Conservation (phyloP, 116 monocot species). For the Dioscorea cayenensis region DNA sequence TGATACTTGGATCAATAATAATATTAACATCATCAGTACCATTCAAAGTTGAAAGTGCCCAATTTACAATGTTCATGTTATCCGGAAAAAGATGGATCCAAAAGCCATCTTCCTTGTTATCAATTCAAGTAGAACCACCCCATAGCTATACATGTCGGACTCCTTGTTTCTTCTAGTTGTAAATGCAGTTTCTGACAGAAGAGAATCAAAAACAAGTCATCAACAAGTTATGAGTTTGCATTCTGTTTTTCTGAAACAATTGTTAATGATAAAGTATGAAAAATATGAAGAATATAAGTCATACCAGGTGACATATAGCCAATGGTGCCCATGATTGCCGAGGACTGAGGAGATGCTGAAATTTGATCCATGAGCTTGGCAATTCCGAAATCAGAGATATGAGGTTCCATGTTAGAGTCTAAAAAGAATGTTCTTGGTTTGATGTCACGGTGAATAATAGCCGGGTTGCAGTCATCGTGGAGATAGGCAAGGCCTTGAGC, state of each 20-base stretch:
- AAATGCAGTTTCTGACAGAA: constrained; percentile 65
- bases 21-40: constrained; percentile 15
- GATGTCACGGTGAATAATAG: constrained; percentile 81
- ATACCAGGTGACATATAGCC: constrained; percentile 88
- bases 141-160: constrained; percentile 93
- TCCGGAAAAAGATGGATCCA: constrained; percentile 56
- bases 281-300: not conserved
- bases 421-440: constrained; percentile 85
- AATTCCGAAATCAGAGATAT: constrained; percentile 95
- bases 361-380: constrained; percentile 55
- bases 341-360: constrained; percentile 32
- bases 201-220: not conserved
- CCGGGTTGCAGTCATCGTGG: constrained; percentile 77
- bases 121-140: constrained; percentile 78
- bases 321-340: constrained; percentile 61
- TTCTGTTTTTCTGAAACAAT: not conserved
- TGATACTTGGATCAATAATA: constrained; percentile 43
- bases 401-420: constrained; percentile 74
- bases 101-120: constrained; percentile 48
- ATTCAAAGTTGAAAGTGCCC: constrained; percentile 44
- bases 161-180: constrained; percentile 54
- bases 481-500: constrained; percentile 81
- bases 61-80: constrained; percentile 44
- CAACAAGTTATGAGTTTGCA: not conserved
- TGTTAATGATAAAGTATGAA: not conserved